phyloP scores from a whole-genome alignment of 169 alveolate genomes.

The Ichthyophthirius multifiliis region DNA sequence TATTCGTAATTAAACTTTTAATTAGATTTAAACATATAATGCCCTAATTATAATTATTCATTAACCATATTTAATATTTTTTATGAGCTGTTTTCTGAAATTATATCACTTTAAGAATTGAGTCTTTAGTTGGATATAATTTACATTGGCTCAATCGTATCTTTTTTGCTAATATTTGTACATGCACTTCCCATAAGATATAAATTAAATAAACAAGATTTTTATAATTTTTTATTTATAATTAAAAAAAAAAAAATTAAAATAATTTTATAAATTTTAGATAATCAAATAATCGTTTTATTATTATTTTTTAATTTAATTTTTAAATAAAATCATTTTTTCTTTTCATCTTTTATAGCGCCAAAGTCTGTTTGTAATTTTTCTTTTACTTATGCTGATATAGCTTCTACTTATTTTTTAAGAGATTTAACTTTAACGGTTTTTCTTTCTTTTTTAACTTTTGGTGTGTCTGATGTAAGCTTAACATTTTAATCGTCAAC shows the following conservation, averaged over 20 bases:
- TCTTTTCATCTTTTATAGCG: too few relatives aligned
- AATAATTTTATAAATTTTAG: too few relatives aligned
- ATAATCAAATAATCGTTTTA: too few relatives aligned
- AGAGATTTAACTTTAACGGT: neutral
- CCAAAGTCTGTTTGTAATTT: too few relatives aligned
- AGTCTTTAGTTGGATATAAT: too few relatives aligned
- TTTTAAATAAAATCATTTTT: too few relatives aligned
- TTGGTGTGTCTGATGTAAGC: neutral
- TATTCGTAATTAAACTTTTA: neutral
- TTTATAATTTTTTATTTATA: too few relatives aligned
- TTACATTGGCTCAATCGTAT: neutral
- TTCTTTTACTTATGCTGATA: conserved; percentile 1
- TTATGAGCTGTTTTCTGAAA: too few relatives aligned
- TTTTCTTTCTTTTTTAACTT: conserved; percentile 1
- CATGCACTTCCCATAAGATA: conserved; percentile 13
- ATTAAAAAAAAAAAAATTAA: too few relatives aligned
- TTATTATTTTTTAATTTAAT: too few relatives aligned
- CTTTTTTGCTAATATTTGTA: neutral
- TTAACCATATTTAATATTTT: neutral
- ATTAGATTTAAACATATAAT: neutral
- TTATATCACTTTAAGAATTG: too few relatives aligned
- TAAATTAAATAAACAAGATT: neutral
- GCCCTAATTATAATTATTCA: neutral
- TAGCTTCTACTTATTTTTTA: neutral
- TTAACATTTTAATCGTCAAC: neutral